Conservation (phyloP, 2,329 filamentous ascomycete genomes). For the Sclerotinia subarctica region DNA sequence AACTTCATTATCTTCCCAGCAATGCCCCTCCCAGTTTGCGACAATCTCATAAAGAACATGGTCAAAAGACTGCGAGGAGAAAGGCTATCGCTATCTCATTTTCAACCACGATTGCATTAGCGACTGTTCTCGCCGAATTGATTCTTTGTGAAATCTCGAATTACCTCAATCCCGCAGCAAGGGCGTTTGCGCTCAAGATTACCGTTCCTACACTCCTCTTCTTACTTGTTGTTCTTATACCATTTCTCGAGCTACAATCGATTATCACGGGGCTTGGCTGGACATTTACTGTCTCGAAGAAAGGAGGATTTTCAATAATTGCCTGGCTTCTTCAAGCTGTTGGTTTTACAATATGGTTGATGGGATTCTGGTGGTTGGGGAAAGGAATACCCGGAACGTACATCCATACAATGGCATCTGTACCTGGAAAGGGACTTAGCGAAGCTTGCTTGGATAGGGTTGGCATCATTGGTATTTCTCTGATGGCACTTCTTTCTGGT, state of each 20-base stretch:
- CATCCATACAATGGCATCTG: constrained; percentile 45
- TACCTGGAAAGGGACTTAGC: constrained; percentile 39
- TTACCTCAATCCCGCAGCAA: constrained; percentile 63
- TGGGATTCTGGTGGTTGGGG: constrained; percentile 73
- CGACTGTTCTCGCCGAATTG: constrained; percentile 73
- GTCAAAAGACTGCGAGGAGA: constrained; percentile 49
- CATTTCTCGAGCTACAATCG: constrained; percentile 70
- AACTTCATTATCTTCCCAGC: constrained; percentile 60
- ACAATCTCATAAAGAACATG: constrained; percentile 58
- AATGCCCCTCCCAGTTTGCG: constrained; percentile 59
- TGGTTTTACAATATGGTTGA: constrained; percentile 67
- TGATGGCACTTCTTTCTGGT: constrained; percentile 85
- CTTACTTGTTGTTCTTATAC: constrained; percentile 70
- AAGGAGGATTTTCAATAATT: constrained; percentile 54
- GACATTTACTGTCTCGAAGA: constrained; percentile 57
- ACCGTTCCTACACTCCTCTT: constrained; percentile 70
- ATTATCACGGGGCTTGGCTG: constrained; percentile 53
- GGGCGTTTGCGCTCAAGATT: constrained; percentile 63
- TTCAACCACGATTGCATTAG: constrained; percentile 71
- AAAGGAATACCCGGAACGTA: constrained; percentile 56
- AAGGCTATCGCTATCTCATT: constrained; percentile 63
- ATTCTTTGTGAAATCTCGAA: constrained; percentile 83
- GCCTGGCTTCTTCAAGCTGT: constrained; percentile 62
- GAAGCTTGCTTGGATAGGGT: constrained; percentile 63
- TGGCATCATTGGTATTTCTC: constrained; percentile 77